Evolutionary conservation across 1,284 basidiomycete genomes (phyloP).

Genomic region (Ustilago cynodontis): DNA sequence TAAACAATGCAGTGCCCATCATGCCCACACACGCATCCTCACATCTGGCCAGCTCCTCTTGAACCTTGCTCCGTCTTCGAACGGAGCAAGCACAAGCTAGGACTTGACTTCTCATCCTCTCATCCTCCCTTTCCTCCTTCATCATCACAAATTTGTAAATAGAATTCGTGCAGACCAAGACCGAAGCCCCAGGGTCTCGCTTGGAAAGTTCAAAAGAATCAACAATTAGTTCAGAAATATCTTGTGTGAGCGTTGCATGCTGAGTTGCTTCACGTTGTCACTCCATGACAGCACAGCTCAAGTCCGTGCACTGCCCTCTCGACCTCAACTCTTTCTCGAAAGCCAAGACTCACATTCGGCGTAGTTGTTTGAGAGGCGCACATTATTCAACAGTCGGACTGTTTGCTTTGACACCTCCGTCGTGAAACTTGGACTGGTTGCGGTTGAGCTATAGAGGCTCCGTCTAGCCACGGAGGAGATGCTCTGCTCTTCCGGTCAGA

Average conservation of each 20-base stretch:
- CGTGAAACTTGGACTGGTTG: too few species aligned
- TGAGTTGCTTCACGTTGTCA: background rate
- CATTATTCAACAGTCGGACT: too few species aligned
- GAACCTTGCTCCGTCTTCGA: background rate
- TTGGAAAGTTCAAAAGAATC: constrained; percentile 1
- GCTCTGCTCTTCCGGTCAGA: too few species aligned
- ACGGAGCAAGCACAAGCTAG: background rate
- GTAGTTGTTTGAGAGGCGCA: too few species aligned
- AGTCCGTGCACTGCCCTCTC: background rate
- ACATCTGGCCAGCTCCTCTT: background rate
- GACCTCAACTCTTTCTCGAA: background rate
- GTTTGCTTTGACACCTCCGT: too few species aligned
- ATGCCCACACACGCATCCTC: background rate
- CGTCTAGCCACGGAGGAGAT: too few species aligned
- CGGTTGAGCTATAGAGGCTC: too few species aligned
- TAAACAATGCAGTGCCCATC: background rate
- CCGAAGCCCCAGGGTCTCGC: background rate
- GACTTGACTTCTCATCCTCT: background rate
- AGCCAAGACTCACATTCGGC: too few species aligned
- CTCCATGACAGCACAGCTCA: background rate
- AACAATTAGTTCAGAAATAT: too few species aligned
- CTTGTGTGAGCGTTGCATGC: background rate
- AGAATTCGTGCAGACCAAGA: constrained; percentile 4
- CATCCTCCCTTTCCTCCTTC: background rate
- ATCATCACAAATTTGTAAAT: background rate